These are phyloP conservation scores for Massospora cicadina DNA, from an alignment of 371 early-diverging fungal species.

Conservation along the genomic window DNA sequence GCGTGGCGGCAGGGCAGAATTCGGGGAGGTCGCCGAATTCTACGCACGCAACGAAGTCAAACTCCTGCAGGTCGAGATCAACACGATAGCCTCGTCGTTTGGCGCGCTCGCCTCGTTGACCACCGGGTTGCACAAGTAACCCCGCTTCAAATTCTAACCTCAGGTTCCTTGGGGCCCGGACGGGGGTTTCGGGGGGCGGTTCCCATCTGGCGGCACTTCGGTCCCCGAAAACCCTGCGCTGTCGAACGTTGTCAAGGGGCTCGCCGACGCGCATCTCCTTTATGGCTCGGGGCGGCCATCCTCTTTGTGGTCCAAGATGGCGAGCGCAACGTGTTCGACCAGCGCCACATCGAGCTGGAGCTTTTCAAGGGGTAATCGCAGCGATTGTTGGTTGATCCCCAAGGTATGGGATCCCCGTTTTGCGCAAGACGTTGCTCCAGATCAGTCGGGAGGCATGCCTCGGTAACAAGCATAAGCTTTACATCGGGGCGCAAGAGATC, in stretches of 20 bases:
- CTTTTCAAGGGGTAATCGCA: constrained; percentile 49
- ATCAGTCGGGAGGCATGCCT: constrained; percentile 32
- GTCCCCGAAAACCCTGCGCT: constrained; percentile 60
- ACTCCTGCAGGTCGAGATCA: constrained; percentile 90
- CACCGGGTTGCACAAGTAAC: constrained; percentile 60
- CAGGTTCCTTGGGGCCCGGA: constrained; percentile 32
- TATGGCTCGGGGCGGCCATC: constrained; percentile 45
- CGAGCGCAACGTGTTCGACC: constrained; percentile 91
- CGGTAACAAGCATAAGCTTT: constrained; percentile 22
- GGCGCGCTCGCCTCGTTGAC: constrained; percentile 58
- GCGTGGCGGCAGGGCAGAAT: not conserved
- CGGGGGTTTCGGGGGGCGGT: not conserved
- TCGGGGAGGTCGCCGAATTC: not conserved
- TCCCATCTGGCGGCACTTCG: constrained; percentile 14
- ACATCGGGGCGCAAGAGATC: constrained; percentile 51
- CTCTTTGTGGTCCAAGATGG: constrained; percentile 80
- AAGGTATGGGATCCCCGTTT: constrained; percentile 41
- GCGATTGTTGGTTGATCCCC: not conserved
- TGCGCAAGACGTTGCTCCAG: constrained; percentile 49
- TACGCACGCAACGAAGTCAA: constrained; percentile 14
- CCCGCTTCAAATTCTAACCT: not conserved
- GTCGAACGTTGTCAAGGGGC: constrained; percentile 46
- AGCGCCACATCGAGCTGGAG: constrained; percentile 72
- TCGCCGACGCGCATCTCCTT: constrained; percentile 63
- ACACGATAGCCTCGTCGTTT: constrained; percentile 89